Base-by-base conservation (phyloP, 352 stramenopile genomes). In the Phytophthora meadii region DNA sequence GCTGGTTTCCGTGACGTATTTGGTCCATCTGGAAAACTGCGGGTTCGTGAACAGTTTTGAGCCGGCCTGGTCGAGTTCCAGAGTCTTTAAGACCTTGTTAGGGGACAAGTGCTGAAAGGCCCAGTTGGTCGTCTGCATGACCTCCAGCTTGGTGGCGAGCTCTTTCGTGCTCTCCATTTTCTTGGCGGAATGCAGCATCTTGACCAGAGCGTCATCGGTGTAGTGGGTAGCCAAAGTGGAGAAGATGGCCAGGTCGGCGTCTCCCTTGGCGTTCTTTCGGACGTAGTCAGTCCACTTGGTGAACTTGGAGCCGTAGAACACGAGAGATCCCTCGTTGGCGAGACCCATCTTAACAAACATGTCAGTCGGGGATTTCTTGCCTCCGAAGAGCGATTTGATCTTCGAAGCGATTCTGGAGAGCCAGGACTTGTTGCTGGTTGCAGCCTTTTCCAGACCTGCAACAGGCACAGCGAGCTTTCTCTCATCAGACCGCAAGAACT, bases 281-380 rank as follows among this genome's bases (percentile, higher is more conserved):
- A 37, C 40, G 11, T 27, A 58, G 0, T 32, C 14, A 10, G 27
- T 12, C 54, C 54, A 61, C 42, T 27, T 44, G 15, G 19, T 53
- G 22, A 61, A 54, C 15, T 14, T n/a, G 8, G 54, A 25, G 10
- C 9, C 53, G n/a, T 46, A 24, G 28, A 61, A 61, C 24, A 53
- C 34, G 15, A 54, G 52, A 19, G 9, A 14, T 47, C 45, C 34
- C 27, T 37, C 53, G 10, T 39, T 10, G 10, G 32, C 14, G 11
- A 61, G 54, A 14, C 30, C 25, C 7, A 61, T 25, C 30, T 17
- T 15, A 1, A 10, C 46, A 40, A 53, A 61, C 34, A 61, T 27
- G 6, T 61, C 27, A 15, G 52, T 32, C 44, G 54, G 30, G 30
- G 54, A 54, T 47, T 54, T 59, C 52, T 34, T 40, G 15, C 39